A percentile compares a stretch with the other conserved stretches of the same genome.
These are phyloP conservation scores for Saccharomycopsis vini DNA, from an alignment of 805 yeast genomes.

Conservation along the genomic window DNA sequence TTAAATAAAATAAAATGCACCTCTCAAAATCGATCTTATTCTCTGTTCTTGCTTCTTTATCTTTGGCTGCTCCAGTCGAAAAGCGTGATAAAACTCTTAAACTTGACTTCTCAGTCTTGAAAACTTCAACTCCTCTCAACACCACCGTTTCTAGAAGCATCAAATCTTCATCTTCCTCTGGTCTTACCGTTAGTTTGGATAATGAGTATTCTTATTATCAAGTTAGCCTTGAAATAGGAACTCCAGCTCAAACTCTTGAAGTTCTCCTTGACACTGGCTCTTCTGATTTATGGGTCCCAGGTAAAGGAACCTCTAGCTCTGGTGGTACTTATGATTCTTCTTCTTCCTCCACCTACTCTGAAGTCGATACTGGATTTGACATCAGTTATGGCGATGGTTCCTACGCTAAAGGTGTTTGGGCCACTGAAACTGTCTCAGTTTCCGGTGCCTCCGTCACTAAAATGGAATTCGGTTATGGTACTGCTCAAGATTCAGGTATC, in stretches of 20 bases:
- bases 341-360: conserved; percentile 28
- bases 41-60: conserved; percentile 11
- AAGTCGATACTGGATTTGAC: conserved; percentile 27
- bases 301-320: conserved; percentile 16
- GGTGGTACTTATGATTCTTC: conserved; percentile 30
- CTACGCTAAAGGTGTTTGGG: conserved; percentile 40
- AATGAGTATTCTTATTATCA: conserved; percentile 38
- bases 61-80: conserved; percentile 13
- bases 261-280: conserved; percentile 43
- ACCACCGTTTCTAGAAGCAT: not conserved
- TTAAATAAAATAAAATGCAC: too few species aligned
- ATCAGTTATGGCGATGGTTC: conserved; percentile 42
- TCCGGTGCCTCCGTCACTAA: conserved; percentile 13
- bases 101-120: conserved; percentile 14
- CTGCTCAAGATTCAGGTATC: conserved; percentile 5
- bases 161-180: conserved; percentile 3
- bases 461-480: conserved; percentile 11
- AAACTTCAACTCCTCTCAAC: not conserved
- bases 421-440: conserved; percentile 6
- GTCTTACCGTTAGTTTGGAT: conserved; percentile 24
- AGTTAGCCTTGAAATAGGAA: conserved; percentile 35
- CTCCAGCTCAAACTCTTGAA: conserved; percentile 34
- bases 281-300: conserved; percentile 40
- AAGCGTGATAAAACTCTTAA: conserved; percentile 6
- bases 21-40: conserved; percentile 10